Conservation (phyloP, 306 rosid genomes). For the Quercus robur region DNA sequence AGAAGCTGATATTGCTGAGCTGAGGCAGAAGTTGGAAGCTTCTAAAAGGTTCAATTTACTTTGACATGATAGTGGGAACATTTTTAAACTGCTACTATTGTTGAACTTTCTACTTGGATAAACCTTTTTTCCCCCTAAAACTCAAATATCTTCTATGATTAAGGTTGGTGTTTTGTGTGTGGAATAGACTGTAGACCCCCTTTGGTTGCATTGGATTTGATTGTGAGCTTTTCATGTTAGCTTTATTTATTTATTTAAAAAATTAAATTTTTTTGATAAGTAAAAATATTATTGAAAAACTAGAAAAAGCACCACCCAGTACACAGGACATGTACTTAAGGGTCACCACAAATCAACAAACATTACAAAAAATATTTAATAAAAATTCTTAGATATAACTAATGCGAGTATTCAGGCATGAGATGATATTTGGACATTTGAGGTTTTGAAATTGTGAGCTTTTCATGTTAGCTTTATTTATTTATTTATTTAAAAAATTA, state of each 20-base stretch:
- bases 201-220: neutral
- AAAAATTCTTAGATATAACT: neutral
- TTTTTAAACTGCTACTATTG: slow-evolving; percentile 1
- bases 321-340: too few relatives aligned
- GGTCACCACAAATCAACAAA: too few relatives aligned
- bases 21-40: slow-evolving; percentile 72
- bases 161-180: neutral
- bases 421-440: neutral
- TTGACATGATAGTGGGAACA: neutral
- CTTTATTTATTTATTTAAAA: neutral
- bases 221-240: neutral
- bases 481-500: too few relatives aligned
- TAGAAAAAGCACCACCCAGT: too few relatives aligned
- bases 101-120: neutral
- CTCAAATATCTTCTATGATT: too few relatives aligned
- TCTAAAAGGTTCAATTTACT: slow-evolving; percentile 59
- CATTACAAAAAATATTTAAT: too few relatives aligned
- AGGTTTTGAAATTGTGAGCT: neutral
- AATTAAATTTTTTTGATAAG: too few relatives aligned
- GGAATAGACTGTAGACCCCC: neutral
- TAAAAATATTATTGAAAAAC: too few relatives aligned
- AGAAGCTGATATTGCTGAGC: slow-evolving; percentile 84
- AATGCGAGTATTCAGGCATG: neutral
- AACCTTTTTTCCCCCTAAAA: neutral
- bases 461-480: neutral